A percentile compares a stretch with the other conserved stretches of the same genome.
Conservation (phyloP, 139 green algal species). For the Micractinium sp. region DNA sequence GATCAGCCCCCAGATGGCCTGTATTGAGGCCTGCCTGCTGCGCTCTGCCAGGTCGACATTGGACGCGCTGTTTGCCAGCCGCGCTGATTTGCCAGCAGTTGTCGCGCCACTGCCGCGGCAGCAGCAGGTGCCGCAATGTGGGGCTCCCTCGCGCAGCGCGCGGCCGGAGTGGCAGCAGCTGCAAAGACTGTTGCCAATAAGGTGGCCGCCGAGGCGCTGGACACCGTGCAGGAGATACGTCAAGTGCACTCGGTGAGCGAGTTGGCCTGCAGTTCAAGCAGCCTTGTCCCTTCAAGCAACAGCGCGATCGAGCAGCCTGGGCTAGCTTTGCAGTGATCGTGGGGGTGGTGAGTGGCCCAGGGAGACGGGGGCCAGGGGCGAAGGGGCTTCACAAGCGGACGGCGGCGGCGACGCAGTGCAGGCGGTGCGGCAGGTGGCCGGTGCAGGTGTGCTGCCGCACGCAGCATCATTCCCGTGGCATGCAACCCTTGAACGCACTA, state of each 20-base stretch:
- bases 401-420: background rate
- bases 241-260: slow-evolving; percentile 28
- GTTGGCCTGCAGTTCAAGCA: too few relatives aligned
- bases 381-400: too few relatives aligned
- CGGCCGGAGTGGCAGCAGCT: background rate
- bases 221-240: slow-evolving; percentile 40
- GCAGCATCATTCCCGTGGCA: background rate
- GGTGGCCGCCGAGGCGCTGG: slow-evolving; percentile 38
- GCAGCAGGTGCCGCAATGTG: slow-evolving; percentile 12
- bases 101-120: background rate
- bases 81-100: background rate
- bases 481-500: background rate
- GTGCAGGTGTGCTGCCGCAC: background rate
- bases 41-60: too few relatives aligned
- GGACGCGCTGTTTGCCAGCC: background rate
- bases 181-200: slow-evolving; percentile 16
- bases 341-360: too few relatives aligned
- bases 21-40: background rate
- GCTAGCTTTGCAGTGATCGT: too few relatives aligned
- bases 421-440: background rate
- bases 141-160: slow-evolving; percentile 2
- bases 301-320: too few relatives aligned
- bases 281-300: too few relatives aligned
- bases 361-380: too few relatives aligned
- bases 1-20: background rate